Evolutionary conservation across 2,329 filamentous ascomycete genomes (phyloP), one percentile per base, ranked within the genome.

Genomic region (Paecilomyces fulvus): DNA sequence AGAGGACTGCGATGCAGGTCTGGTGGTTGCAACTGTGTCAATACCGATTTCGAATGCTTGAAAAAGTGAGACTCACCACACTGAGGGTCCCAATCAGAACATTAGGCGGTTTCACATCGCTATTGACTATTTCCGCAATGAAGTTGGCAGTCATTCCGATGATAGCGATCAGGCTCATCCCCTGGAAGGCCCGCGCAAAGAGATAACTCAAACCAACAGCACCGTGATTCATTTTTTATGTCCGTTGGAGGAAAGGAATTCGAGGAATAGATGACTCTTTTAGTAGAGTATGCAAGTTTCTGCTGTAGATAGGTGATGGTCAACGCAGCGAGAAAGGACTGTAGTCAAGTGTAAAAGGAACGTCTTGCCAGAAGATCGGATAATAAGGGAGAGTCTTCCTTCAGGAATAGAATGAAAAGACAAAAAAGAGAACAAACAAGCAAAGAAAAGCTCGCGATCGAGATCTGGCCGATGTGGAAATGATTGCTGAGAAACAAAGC

Each of bases 141-240:
- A 96, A 95, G 73, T 92, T 90, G 66, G 87, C 83, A 0, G 85
- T 85, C 70, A 96, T 83, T 50, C 90, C 90, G 61, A 95, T 87
- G 62, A 94, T 84, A 57, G 85, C 79, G 57, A 94, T 79, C 67
- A 96, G 86, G 25, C 83, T 83, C 60, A 88, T 74, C 58, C 83
- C 80, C 70, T 95, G 86, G 63, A 92, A 79, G 57, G 81, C 79
- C 51, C 92, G 86, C 63, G 87, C 82, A 62, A 84, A 77, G 57
- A 89, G 84, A 76, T 95, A 95, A 63, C 87, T 88, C 64, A 87
- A 84, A 71, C 88, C 90, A 63, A 94, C 77, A 70, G 87, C 87
- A 65, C 89, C 87, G 71, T 85, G 86, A 49, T 63, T 56, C 37
- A 43, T 43, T 43, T 37, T 43, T 9, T 43, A 43, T 43, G n/a